Base-by-base conservation (phyloP, 2,329 filamentous ascomycete species). In the Aspergillus sp. region DNA sequence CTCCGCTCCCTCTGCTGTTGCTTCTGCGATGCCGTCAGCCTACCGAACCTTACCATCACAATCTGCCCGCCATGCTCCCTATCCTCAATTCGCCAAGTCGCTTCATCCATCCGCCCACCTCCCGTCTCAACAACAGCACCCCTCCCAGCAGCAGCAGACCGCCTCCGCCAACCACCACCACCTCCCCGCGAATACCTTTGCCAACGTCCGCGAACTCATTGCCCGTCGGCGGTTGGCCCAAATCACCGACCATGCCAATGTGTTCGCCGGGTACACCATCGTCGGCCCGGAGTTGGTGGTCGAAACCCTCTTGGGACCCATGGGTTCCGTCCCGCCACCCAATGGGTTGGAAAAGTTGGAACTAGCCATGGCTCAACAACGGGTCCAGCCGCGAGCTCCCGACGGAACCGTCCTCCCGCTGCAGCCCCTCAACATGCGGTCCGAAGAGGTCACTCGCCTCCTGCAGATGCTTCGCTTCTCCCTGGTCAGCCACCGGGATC, bases 181-280 rank as follows among this genome's bases (percentile, higher is more conserved):
- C 48, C 64, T 65, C 46, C 64, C 69, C 54, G 58, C 66, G 61
- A 71, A 71, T 66, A 71, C 69, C 57, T 71, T 71, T 64, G 69
- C 69, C 66, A 72, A 71, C 57, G 69, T 73, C 43, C 67, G 71
- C 48, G 71, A 73, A 57, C 64, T 73, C 49, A 71, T 72, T 49
- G 70, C 72, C 58, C 73, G 72, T 21, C 71, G 71, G 21, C 70
- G 72, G 32, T 59, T 76, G 56, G 69, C 66, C 44, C 72, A 75
- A 54, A 76, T 76, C 53, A 74, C 71, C 60, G 72, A 76, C 54
- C 73, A 75, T 66, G 71, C 72, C 62, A 76, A 76, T 64, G 65
- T 72, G 21, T 72, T 73, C 52, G 72, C 72, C 51, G 72, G 72
- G 42, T 75, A 75, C 55, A 73, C 63, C 43, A 75, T 76, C 56